Evolutionary conservation across 148 eudicot species (phyloP).

Genomic region (Fagopyrum esculentum): DNA sequence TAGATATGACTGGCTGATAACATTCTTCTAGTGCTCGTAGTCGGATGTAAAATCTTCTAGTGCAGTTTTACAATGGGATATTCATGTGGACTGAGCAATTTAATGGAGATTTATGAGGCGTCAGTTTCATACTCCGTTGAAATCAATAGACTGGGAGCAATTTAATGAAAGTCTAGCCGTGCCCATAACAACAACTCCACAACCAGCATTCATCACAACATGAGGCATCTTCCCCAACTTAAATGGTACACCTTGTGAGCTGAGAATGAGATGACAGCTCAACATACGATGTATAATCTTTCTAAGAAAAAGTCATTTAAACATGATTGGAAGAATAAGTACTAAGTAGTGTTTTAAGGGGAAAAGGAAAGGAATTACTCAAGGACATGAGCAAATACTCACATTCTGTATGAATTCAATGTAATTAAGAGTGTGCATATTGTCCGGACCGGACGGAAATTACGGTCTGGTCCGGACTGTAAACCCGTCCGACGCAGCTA

Average conservation of each 20-base stretch:
- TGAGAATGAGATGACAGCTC: constrained; percentile 21
- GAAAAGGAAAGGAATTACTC: neutral
- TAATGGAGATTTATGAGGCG: neutral
- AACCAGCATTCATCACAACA: constrained; percentile 88
- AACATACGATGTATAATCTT: neutral
- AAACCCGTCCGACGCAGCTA: too few species aligned
- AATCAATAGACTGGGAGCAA: constrained; percentile 22
- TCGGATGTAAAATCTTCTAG: constrained; percentile 65
- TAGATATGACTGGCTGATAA: constrained; percentile 53
- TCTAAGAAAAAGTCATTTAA: neutral
- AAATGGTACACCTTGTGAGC: constrained; percentile 29
- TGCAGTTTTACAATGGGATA: constrained; percentile 58
- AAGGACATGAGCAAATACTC: constrained; percentile 11
- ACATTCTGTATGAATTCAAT: constrained; percentile 83
- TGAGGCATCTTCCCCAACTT: constrained; percentile 85
- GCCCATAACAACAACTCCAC: constrained; percentile 85
- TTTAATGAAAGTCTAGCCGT: constrained; percentile 64
- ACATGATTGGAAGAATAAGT: neutral
- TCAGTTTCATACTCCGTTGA: neutral
- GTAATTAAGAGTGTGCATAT: constrained; percentile 93
- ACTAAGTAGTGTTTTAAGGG: neutral
- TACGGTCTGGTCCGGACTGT: too few species aligned
- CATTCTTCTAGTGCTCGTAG: constrained; percentile 59
- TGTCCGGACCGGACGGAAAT: too few species aligned
- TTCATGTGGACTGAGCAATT: constrained; percentile 26